Base-by-base conservation (phyloP, 257 asterid species). In the Verbascum thapsus region DNA sequence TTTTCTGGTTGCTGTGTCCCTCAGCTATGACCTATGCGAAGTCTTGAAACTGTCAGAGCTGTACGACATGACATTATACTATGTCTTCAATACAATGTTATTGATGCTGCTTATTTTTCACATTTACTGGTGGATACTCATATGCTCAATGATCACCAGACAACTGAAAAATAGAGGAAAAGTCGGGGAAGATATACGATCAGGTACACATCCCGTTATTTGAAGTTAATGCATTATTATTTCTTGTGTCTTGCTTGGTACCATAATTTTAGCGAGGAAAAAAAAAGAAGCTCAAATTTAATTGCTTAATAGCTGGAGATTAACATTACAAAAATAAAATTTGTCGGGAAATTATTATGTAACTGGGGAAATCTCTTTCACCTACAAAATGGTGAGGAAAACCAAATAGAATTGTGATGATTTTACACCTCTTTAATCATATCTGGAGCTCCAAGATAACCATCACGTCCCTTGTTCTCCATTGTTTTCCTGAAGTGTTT, bases 111-210 rank as follows among this genome's bases (percentile, higher is more conserved):
- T 94, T 50, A 78, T 83, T 73, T 94, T 94, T 75, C 99, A 94
- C 78, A 64, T 90, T 54, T 94, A 94, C 76, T 94, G 98, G 99
- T 90, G 99, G 96, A 55, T 79, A 50, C 99, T 94, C 72, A 94
- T 94, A 58, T 85, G 70, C 61, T 63, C 90, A 19, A 90, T 94
- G 99, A 81, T 88, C 76, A 66, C 11, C 51, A 84, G 85, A 76
- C 99, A 90, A 78, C 79, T 94, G 68, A 86, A 80, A 58, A 94
- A 88, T 65, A 80, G 86, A 60, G 99, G 99, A 64, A 78, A 87
- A 69, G 95, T 90, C 71, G 96, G 96, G 53, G 99, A 90, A 90
- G 99, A 94, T 72, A 81, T 94, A 66, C 88, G 99, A 76, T 89
- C 98, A 65, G 98, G 98, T 88, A 55, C 55, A 76, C 35, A 13